Conservation (phyloP, 2,329 filamentous ascomycete species). For the Colletotrichum camelliae region DNA sequence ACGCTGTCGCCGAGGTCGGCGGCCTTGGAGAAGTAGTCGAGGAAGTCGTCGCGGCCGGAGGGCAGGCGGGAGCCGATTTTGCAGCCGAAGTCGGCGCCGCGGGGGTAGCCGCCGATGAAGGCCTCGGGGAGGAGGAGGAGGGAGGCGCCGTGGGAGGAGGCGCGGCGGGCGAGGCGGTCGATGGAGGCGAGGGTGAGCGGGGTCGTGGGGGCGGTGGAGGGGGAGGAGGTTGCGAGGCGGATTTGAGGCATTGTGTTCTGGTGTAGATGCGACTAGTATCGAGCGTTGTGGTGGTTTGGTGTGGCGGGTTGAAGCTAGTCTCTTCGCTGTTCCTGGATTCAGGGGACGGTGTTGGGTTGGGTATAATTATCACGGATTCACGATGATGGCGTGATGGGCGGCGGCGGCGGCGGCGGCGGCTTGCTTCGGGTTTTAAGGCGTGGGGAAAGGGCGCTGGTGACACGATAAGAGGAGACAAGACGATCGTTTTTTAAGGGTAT, state of each 20-base stretch:
- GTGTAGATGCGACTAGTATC: no score
- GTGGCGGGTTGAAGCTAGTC: not conserved
- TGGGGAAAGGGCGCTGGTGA: not conserved
- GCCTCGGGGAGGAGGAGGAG: constrained; percentile 91
- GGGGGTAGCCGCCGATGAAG: constrained; percentile 89
- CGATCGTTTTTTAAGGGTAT: not conserved
- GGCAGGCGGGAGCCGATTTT: constrained; percentile 72
- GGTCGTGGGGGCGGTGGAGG: constrained; percentile 54
- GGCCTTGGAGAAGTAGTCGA: constrained; percentile 78
- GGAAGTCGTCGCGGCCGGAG: constrained; percentile 80
- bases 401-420: no score
- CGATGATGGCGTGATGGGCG: not conserved
- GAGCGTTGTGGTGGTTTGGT: not conserved
- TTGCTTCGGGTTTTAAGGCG: not conserved
- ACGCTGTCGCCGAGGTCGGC: constrained; percentile 85
- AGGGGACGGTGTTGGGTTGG: not conserved
- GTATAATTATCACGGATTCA: not conserved
- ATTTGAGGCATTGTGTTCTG: constrained; percentile 30
- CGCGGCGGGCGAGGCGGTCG: constrained; percentile 64
- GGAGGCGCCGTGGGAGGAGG: constrained; percentile 62
- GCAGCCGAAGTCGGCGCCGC: constrained; percentile 79
- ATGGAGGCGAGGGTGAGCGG: constrained; percentile 70
- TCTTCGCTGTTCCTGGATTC: not conserved
- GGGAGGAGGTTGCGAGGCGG: constrained; percentile 62
- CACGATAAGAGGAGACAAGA: not conserved